Base-by-base conservation (phyloP, 169 alveolate genomes). In the Eimeria brunetti region DNA sequence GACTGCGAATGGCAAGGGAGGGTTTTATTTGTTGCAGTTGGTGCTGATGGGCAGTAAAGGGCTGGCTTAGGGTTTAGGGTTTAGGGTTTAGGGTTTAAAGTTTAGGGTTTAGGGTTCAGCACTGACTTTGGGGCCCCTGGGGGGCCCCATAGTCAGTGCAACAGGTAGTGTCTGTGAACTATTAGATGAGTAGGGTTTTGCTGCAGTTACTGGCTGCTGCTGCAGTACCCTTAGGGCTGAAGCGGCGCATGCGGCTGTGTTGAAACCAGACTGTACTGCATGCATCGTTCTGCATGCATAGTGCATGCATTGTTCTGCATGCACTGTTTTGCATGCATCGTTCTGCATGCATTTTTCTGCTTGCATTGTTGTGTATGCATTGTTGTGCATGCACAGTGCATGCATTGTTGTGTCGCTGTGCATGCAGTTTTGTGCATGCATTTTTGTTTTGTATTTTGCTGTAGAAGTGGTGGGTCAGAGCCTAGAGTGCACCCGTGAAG, bases 401-500 rank as follows among this genome's bases (percentile, higher is more conserved):
- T 60, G 69, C 22, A 24, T 24, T n/a, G 20, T 64, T 64, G 76
- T 41, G 16, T 30, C 7, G 62, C 9, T 36, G 20, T 71, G 27
- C 81, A 38, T 12, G 22, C 27, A 30, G 33, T 33, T 51, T 7
- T 33, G 1, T 71, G 24, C 44, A 71, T 8, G 51, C 18, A 33
- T 71, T 38, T 1, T n/a, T n/a, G 81, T 36, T 38, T 16, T 41
- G 6, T 22, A 18, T 27, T 8, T 27, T 78, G 88, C 67, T 83
- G 73, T 76, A 83, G 90, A 83, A 8, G 90, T 36, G 33, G 90
- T 83, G 75, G 90, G 38, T 30, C 75, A 53, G 51, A 49, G 46
- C 69, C 75, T 83, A 12, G 51, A 30, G 20, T 44, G 90, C 38
- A 38, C 53, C 22, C 69, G 51, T 7, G 38, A 49, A 56, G 90